Percentiles rank a stretch among this genome's conserved stretches.
Evolutionary conservation across 78 protist species (phyloP).

Genomic region (Diacronema lutheri): DNA sequence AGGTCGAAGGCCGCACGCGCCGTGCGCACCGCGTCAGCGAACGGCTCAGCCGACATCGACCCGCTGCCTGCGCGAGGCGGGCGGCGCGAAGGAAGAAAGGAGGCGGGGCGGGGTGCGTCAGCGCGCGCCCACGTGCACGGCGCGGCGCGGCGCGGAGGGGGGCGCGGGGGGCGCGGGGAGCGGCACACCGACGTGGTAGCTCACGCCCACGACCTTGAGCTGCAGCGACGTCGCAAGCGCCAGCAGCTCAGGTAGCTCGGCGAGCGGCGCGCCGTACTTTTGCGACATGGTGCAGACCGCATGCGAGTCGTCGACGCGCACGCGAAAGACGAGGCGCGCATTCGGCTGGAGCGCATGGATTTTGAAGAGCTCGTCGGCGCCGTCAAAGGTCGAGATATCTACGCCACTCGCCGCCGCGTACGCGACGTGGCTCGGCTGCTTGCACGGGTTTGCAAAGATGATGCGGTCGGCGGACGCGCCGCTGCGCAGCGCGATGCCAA

Average conservation of each 20-base stretch:
- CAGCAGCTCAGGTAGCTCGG: constrained; percentile 36
- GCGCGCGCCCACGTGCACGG: too few relatives aligned
- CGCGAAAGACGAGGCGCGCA: constrained; percentile 34
- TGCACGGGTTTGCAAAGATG: constrained; percentile 65
- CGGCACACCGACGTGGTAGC: constrained; percentile 54
- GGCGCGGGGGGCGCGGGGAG: too few relatives aligned
- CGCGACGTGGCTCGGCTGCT: constrained; percentile 27
- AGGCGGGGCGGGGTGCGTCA: too few relatives aligned
- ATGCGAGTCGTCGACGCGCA: constrained; percentile 45
- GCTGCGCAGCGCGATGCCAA: not conserved
- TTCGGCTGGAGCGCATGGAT: constrained; percentile 19
- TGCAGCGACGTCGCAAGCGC: not conserved
- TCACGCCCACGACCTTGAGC: constrained; percentile 39
- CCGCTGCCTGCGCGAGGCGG: constrained; percentile 14
- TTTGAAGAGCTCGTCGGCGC: constrained; percentile 49
- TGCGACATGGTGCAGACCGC: constrained; percentile 31
- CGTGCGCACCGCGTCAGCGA: constrained; percentile 20
- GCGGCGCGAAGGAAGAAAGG: too few relatives aligned
- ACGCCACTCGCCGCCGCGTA: constrained; percentile 23
- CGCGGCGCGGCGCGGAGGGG: not conserved
- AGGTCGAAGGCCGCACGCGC: constrained; percentile 39
- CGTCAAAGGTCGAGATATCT: constrained; percentile 25
- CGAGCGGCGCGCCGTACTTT: constrained; percentile 43
- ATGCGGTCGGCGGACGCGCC: constrained; percentile 31
- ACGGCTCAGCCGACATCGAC: constrained; percentile 5